Conservation (phyloP, 495 filamentous ascomycete genomes). For the Saxophila tyrrhenica region DNA sequence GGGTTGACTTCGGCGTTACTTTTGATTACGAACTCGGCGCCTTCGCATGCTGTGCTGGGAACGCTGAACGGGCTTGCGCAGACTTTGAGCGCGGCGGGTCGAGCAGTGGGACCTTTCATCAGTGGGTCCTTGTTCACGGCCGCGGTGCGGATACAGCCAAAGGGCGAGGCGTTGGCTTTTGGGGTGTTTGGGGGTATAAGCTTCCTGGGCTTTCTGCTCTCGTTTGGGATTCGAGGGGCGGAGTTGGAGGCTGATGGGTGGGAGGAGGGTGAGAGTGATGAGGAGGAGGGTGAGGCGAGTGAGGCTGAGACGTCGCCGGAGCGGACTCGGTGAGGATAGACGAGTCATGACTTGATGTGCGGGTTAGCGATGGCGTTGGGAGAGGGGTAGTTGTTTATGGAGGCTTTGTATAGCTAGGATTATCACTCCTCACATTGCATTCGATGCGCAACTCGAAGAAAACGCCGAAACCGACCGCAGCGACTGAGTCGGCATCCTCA, state of each 20-base stretch:
- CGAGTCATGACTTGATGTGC: background rate
- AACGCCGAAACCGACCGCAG: too few species aligned
- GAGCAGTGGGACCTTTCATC: slow-evolving; percentile 79
- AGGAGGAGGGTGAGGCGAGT: slow-evolving; percentile 32
- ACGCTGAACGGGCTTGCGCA: slow-evolving; percentile 91
- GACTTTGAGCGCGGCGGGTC: slow-evolving; percentile 81
- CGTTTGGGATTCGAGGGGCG: slow-evolving; percentile 54
- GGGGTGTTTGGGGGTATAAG: slow-evolving; percentile 70
- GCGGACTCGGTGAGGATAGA: background rate
- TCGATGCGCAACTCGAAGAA: too few species aligned
- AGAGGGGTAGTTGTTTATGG: too few species aligned
- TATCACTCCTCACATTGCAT: too few species aligned
- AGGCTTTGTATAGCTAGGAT: too few species aligned
- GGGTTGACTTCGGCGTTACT: slow-evolving; percentile 82
- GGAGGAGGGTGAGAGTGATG: slow-evolving; percentile 44
- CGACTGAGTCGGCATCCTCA: too few species aligned
- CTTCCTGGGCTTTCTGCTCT: slow-evolving; percentile 64
- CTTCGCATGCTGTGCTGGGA: slow-evolving; percentile 73
- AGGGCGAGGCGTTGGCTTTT: slow-evolving; percentile 78
- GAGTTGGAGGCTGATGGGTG: slow-evolving; percentile 52
- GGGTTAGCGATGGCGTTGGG: background rate
- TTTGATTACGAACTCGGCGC: slow-evolving; percentile 85
- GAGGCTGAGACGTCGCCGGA: background rate
- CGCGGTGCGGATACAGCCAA: slow-evolving; percentile 53
- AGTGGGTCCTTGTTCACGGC: slow-evolving; percentile 74